phyloP scores from a whole-genome alignment of 2,329 filamentous ascomycete species.

The Talaromyces islandicus region DNA sequence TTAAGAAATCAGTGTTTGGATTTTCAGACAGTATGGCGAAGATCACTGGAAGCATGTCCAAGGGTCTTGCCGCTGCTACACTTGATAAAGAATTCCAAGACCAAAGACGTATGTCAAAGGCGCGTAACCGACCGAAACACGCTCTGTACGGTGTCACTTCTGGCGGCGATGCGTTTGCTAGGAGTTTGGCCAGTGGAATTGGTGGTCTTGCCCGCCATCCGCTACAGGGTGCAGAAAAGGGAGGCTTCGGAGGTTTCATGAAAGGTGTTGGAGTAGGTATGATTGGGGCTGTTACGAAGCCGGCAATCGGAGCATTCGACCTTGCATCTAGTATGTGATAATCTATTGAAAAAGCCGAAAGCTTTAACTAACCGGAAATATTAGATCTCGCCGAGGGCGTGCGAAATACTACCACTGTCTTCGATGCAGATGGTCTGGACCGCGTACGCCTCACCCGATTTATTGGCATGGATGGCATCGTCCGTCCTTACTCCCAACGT shows the following conservation, averaged over 20 bases:
- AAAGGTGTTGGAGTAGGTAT: conserved; percentile 96
- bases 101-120: conserved; percentile 84
- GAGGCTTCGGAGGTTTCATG: conserved; percentile 89
- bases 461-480: conserved; percentile 85
- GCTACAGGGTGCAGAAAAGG: conserved; percentile 90
- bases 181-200: conserved; percentile 85
- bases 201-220: conserved; percentile 90
- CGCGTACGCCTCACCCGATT: conserved; percentile 90
- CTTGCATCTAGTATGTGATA: conserved; percentile 68
- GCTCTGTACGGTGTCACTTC: conserved; percentile 93
- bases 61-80: conserved; percentile 89
- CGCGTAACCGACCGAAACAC: conserved; percentile 92
- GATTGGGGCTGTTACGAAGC: conserved; percentile 91
- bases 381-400: conserved; percentile 86
- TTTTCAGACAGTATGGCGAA: conserved; percentile 97
- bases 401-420: conserved; percentile 96
- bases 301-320: conserved; percentile 92
- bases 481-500: conserved; percentile 87
- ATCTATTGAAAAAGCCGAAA: neutral
- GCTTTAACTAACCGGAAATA: conserved; percentile 10
- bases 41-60: conserved; percentile 93
- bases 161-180: conserved; percentile 90
- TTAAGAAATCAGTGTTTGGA: conserved; percentile 98
- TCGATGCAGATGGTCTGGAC: conserved; percentile 89
- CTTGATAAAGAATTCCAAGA: conserved; percentile 99